phyloP scores from a whole-genome alignment of 495 filamentous ascomycete genomes.

The Talaromyces borbonicus region DNA sequence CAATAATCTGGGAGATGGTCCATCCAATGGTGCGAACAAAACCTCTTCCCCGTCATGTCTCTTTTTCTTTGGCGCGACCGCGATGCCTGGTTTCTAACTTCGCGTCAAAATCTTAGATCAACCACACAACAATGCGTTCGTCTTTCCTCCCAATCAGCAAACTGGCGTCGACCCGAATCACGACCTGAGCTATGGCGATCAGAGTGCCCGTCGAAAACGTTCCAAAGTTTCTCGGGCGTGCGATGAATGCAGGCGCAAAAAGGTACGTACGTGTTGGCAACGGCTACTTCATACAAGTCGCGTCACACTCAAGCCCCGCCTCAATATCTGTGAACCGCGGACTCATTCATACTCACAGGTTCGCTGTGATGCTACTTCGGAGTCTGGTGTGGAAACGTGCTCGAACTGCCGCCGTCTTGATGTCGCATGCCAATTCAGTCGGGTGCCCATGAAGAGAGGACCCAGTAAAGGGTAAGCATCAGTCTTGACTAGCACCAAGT shows the following conservation, averaged over 20 bases:
- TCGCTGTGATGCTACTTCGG: constrained; percentile 80
- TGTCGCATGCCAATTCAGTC: constrained; percentile 75
- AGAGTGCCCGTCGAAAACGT: constrained; percentile 65
- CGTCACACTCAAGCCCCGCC: no score
- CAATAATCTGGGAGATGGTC: constrained; percentile 31
- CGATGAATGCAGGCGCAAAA: constrained; percentile 92
- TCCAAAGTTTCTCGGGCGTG: constrained; percentile 91
- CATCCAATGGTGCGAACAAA: constrained; percentile 32
- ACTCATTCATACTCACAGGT: no score
- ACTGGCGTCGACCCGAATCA: constrained; percentile 43
- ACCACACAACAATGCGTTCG: constrained; percentile 38
- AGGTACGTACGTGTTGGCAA: constrained; percentile 44
- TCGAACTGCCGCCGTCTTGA: constrained; percentile 75
- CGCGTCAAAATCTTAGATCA: constrained; percentile 36
- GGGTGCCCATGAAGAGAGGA: constrained; percentile 89
- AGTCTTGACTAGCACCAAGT: not conserved
- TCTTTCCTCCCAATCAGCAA: constrained; percentile 39
- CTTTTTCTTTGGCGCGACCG: constrained; percentile 20
- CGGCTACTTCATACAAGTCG: constrained; percentile 4
- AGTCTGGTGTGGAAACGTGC: constrained; percentile 69
- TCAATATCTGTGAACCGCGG: no score
- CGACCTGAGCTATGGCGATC: constrained; percentile 44
- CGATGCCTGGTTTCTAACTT: no score
- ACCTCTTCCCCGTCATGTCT: constrained; percentile 31
- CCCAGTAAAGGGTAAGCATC: constrained; percentile 78